Conservation (phyloP, 2,329 filamentous ascomycete genomes). For the Aspergillus proliferans region DNA sequence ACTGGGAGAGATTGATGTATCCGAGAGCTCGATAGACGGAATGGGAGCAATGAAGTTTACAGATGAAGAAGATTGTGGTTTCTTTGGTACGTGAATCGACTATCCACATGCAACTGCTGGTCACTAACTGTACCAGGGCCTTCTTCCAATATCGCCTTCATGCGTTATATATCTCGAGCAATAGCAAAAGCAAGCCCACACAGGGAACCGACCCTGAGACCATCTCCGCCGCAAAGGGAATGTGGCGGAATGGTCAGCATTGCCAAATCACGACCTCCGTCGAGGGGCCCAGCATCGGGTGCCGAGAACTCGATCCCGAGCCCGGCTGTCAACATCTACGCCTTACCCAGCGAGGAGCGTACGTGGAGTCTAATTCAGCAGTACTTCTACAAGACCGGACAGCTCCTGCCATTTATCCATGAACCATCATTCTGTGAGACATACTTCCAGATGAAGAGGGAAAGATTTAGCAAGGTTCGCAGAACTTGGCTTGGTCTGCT, state of each 20-base stretch:
- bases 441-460: slow-evolving; percentile 14
- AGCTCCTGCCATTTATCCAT: slow-evolving; percentile 26
- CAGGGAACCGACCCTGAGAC: slow-evolving; percentile 1
- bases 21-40: slow-evolving; percentile 27
- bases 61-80: slow-evolving; percentile 31
- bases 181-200: slow-evolving; percentile 11
- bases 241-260: slow-evolving; percentile 11
- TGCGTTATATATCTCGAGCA: slow-evolving; percentile 15
- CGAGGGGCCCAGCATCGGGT: slow-evolving; percentile 2
- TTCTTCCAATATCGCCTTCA: slow-evolving; percentile 22
- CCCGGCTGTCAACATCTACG: slow-evolving; percentile 8
- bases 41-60: slow-evolving; percentile 33
- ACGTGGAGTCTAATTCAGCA: slow-evolving; percentile 11
- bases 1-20: neutral
- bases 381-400: slow-evolving; percentile 21
- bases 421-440: slow-evolving; percentile 19
- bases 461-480: slow-evolving; percentile 17
- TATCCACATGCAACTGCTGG: neutral
- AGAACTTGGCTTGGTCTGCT: slow-evolving; percentile 27
- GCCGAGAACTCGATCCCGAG: neutral
- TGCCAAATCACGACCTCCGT: slow-evolving; percentile 14
- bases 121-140: slow-evolving; percentile 8
- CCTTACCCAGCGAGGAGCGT: slow-evolving; percentile 9
- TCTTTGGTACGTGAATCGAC: slow-evolving; percentile 24
- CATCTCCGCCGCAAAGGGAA: neutral